Evolutionary conservation across 257 asterid species (phyloP).

Genomic region (Scutellaria baicalensis): DNA sequence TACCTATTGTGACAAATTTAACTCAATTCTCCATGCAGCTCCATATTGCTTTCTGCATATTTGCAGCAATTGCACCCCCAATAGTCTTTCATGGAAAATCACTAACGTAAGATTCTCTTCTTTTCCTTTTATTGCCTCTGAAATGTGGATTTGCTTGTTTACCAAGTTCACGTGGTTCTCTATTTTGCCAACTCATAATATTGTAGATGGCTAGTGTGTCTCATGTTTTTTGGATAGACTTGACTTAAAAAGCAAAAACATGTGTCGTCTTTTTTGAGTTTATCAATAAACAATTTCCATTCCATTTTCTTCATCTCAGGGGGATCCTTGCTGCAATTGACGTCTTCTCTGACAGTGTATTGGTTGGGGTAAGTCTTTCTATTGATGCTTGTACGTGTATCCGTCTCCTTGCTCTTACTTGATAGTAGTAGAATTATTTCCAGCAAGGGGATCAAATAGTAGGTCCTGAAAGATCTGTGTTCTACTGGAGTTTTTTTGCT

Average conservation of each 20-base stretch:
- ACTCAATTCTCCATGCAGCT: slow-evolving; percentile 47
- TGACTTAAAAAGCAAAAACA: no score
- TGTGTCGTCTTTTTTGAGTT: background rate
- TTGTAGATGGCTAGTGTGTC: no score
- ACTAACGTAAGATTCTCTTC: slow-evolving; percentile 52
- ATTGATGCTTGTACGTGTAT: background rate
- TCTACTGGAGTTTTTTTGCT: no score
- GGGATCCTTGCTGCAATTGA: slow-evolving; percentile 97
- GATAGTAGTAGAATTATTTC: background rate
- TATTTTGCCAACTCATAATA: no score
- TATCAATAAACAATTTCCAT: background rate
- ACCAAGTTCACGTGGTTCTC: no score
- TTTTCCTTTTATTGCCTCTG: background rate
- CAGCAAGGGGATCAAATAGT: background rate
- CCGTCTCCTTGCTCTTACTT: no score
- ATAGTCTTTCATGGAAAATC: slow-evolving; percentile 83
- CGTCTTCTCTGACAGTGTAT: slow-evolving; percentile 70
- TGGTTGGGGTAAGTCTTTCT: slow-evolving; percentile 82
- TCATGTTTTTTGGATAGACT: no score
- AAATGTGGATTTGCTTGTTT: background rate
- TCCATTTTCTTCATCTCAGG: slow-evolving; percentile 33
- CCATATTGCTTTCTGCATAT: slow-evolving; percentile 87
- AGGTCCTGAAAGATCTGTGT: no score
- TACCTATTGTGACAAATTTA: slow-evolving; percentile 2
- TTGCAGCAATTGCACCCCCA: slow-evolving; percentile 99